Percentiles rank a stretch among this genome's conserved stretches.
These are phyloP conservation scores for Datura wrightii DNA, from an alignment of 257 asterid genomes.

Conservation along the genomic window DNA sequence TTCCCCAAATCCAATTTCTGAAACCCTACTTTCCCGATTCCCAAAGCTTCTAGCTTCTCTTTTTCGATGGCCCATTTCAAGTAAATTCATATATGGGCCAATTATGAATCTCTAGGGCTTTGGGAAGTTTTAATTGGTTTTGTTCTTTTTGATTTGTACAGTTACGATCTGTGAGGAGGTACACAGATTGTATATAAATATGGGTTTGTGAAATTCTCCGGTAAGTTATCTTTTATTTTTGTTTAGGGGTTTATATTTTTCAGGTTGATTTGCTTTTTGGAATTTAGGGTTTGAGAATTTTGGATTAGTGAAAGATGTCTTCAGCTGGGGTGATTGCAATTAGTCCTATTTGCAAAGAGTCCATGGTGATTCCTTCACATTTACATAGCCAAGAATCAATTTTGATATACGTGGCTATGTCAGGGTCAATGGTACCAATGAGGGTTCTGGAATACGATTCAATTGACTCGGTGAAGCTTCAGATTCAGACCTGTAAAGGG, in stretches of 20 bases:
- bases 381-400: constrained; percentile 63
- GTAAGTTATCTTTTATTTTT: constrained; percentile 21
- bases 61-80: constrained; percentile 22
- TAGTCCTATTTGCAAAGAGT: constrained; percentile 57
- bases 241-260: constrained; percentile 35
- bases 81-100: constrained; percentile 37
- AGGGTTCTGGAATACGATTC: constrained; percentile 78
- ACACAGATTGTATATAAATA: constrained; percentile 37
- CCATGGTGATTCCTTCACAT: constrained; percentile 48
- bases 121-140: constrained; percentile 38
- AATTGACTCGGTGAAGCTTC: constrained; percentile 72
- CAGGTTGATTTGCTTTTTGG: constrained; percentile 37
- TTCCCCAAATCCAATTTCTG: constrained; percentile 28
- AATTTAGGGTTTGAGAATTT: constrained; percentile 39
- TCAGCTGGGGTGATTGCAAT: constrained; percentile 74
- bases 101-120: constrained; percentile 62
- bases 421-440: constrained; percentile 80
- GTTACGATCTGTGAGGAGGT: constrained; percentile 33
- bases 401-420: constrained; percentile 57
- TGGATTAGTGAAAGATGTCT: constrained; percentile 59
- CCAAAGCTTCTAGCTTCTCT: constrained; percentile 30
- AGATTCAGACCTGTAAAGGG: constrained; percentile 75
- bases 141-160: constrained; percentile 35
- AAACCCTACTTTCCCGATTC: constrained; percentile 32
- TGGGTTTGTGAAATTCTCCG: constrained; percentile 35